phyloP scores from a whole-genome alignment of 2,329 filamentous ascomycete species.

The Esteya vermicola region DNA sequence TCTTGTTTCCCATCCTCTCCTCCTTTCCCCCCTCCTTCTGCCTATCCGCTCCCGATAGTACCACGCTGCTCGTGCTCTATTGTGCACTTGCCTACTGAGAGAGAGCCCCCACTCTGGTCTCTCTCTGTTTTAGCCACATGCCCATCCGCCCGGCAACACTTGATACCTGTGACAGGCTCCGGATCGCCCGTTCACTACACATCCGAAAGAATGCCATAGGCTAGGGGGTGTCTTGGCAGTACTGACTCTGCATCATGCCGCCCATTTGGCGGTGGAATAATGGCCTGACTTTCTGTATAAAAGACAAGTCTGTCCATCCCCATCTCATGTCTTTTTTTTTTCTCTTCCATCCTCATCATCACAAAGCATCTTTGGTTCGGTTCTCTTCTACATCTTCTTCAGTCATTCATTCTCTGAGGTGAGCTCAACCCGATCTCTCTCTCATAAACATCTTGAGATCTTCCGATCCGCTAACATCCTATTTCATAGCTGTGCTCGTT shows the following conservation, averaged over 20 bases:
- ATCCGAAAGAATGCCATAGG: conserved; percentile 20
- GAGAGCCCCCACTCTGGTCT: background rate
- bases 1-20: too few relatives aligned
- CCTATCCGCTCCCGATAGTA: too few relatives aligned
- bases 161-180: conserved; percentile 24
- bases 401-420: conserved; percentile 33
- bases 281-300: conserved; percentile 19
- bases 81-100: too few relatives aligned
- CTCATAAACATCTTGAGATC: background rate
- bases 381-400: conserved; percentile 20
- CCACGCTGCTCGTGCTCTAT: too few relatives aligned
- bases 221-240: conserved; percentile 17
- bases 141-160: conserved; percentile 16
- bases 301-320: conserved; percentile 14
- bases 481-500: conserved; percentile 32
- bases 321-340: conserved; percentile 12
- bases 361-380: conserved; percentile 15
- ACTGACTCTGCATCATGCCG: conserved; percentile 15
- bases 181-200: conserved; percentile 21
- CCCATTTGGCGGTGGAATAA: background rate
- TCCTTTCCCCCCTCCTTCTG: too few relatives aligned
- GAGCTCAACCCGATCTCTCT: conserved; percentile 11
- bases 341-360: conserved; percentile 21
- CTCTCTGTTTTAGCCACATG: conserved; percentile 17
- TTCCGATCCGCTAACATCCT: background rate